phyloP scores from a whole-genome alignment of 2,329 filamentous ascomycete species.

The Cladosporium sp. region DNA sequence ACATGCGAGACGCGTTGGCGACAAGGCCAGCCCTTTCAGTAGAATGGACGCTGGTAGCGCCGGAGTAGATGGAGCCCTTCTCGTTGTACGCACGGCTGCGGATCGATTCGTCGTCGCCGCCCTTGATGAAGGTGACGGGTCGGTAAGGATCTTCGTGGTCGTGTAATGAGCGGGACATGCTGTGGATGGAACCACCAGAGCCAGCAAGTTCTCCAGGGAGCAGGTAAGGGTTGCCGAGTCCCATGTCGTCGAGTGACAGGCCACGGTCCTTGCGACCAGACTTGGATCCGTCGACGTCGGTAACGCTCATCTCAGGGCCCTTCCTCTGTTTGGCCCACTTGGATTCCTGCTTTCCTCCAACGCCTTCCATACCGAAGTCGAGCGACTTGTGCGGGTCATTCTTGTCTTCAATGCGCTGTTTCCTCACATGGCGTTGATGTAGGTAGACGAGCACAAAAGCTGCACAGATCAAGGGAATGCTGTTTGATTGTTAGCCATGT shows the following conservation, averaged over 20 bases:
- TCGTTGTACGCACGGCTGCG: slow-evolving; percentile 34
- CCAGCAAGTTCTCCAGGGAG: slow-evolving; percentile 77
- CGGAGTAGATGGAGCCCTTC: slow-evolving; percentile 52
- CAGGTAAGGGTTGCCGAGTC: slow-evolving; percentile 83
- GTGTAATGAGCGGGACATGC: slow-evolving; percentile 73
- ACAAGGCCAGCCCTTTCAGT: slow-evolving; percentile 52
- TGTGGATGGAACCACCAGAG: slow-evolving; percentile 84
- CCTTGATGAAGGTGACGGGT: slow-evolving; percentile 58
- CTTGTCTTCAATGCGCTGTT: slow-evolving; percentile 72
- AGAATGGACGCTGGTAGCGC: slow-evolving; percentile 46
- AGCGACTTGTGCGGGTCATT: slow-evolving; percentile 86
- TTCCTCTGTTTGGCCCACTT: slow-evolving; percentile 47
- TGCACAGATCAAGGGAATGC: slow-evolving; percentile 72
- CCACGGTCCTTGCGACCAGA: slow-evolving; percentile 41
- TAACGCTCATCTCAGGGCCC: slow-evolving; percentile 59
- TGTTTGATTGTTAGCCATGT: slow-evolving; percentile 43
- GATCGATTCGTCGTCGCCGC: slow-evolving; percentile 39
- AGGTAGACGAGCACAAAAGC: slow-evolving; percentile 70
- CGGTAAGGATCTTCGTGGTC: slow-evolving; percentile 84
- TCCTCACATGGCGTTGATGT: slow-evolving; percentile 74
- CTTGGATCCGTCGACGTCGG: slow-evolving; percentile 52
- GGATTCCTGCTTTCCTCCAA: slow-evolving; percentile 25
- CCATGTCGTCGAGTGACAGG: slow-evolving; percentile 61
- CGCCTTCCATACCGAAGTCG: slow-evolving; percentile 78
- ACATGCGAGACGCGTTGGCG: slow-evolving; percentile 60